These are phyloP conservation scores for Takashimella koratensis DNA, from an alignment of 1,284 basidiomycete species.

Conservation along the genomic window DNA sequence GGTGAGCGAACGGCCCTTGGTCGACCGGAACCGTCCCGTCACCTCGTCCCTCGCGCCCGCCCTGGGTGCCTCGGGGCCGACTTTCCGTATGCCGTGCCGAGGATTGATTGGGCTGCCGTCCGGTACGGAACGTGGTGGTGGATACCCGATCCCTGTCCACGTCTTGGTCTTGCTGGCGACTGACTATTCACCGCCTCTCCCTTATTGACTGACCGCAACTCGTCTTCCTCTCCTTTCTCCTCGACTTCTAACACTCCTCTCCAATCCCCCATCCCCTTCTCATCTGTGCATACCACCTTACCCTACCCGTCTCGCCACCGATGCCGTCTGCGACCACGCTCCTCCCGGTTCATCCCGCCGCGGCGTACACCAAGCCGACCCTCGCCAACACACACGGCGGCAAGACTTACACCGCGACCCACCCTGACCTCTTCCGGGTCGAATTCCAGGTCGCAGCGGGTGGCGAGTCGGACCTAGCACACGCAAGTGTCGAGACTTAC, in stretches of 20 bases:
- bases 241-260: no score
- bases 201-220: no score
- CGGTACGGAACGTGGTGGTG: no score
- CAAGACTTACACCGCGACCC: slow-evolving; percentile 41
- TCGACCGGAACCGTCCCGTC: no score
- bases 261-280: neutral
- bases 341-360: slow-evolving; percentile 21
- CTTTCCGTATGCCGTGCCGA: no score
- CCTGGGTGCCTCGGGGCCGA: no score
- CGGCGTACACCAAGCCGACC: slow-evolving; percentile 39
- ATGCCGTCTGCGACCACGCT: slow-evolving; percentile 27
- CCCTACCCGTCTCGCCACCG: neutral
- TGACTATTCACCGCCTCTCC: neutral
- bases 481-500: slow-evolving; percentile 32
- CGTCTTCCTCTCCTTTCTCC: no score
- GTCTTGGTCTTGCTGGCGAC: neutral
- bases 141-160: no score
- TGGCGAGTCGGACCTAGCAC: slow-evolving; percentile 11
- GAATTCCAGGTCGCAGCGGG: slow-evolving; percentile 28
- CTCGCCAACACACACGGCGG: slow-evolving; percentile 31
- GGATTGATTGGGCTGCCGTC: no score
- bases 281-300: neutral
- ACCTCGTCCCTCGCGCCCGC: no score
- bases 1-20: no score
- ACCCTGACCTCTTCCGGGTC: slow-evolving; percentile 41